phyloP scores from a whole-genome alignment of 2,329 filamentous ascomycete genomes.

The Leptoxyphium fumago region DNA sequence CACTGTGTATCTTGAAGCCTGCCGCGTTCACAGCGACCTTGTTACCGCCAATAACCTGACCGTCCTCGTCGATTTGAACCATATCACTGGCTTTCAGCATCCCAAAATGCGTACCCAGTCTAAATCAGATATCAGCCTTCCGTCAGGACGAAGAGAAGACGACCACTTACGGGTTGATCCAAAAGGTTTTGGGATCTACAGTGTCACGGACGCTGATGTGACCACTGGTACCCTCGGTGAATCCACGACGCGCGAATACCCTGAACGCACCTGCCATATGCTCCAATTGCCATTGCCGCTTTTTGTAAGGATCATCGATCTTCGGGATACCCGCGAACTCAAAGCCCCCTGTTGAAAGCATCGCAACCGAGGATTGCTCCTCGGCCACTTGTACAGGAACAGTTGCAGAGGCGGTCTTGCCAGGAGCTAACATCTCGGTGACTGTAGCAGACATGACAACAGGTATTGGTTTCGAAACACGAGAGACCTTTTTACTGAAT shows the following conservation, averaged over 20 bases:
- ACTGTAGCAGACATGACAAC: too few relatives aligned
- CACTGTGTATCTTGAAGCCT: slow-evolving; percentile 7
- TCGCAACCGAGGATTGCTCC: too few relatives aligned
- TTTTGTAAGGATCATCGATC: slow-evolving; percentile 37
- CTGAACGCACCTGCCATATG: slow-evolving; percentile 57
- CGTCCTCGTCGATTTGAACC: slow-evolving; percentile 49
- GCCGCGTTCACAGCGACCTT: slow-evolving; percentile 44
- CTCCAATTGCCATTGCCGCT: slow-evolving; percentile 48
- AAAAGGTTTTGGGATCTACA: slow-evolving; percentile 35
- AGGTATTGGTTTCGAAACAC: too few relatives aligned
- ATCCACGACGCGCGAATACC: slow-evolving; percentile 49
- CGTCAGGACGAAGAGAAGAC: too few relatives aligned
- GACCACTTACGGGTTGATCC: not conserved
- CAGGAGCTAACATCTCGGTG: too few relatives aligned
- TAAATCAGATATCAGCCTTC: slow-evolving; percentile 35
- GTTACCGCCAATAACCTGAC: slow-evolving; percentile 50
- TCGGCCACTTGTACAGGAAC: too few relatives aligned
- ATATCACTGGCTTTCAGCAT: slow-evolving; percentile 50
- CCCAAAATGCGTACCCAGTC: slow-evolving; percentile 54
- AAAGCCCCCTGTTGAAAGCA: too few relatives aligned
- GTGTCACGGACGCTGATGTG: slow-evolving; percentile 56
- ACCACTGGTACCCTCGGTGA: slow-evolving; percentile 53
- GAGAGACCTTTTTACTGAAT: too few relatives aligned
- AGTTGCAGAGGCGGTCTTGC: too few relatives aligned
- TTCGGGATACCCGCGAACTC: slow-evolving; percentile 40